phyloP scores from a whole-genome alignment of 2,329 filamentous ascomycete species.

The Curvularia sp. region DNA sequence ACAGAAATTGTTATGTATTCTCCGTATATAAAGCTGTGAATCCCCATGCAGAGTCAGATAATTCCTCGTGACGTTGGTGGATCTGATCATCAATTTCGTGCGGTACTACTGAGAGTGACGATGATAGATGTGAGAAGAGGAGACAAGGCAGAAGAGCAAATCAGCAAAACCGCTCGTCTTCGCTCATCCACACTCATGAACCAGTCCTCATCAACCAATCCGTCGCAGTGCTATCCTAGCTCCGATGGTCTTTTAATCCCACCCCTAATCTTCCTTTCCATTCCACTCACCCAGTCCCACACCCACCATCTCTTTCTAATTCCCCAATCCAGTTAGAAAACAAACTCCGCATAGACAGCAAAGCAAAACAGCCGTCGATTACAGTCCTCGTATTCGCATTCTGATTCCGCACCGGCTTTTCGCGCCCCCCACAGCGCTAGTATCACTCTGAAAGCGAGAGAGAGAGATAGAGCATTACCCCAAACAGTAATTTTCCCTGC shows the following conservation, averaged over 20 bases:
- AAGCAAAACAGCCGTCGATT: background rate
- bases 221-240: background rate
- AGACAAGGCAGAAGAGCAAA: background rate
- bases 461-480: background rate
- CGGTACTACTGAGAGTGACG: background rate
- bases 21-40: no score
- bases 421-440: no score
- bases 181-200: background rate
- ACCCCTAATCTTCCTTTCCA: background rate
- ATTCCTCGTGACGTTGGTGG: background rate
- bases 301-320: background rate
- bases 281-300: background rate
- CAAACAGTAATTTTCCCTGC: background rate
- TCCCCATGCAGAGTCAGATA: background rate
- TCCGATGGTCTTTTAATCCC: background rate
- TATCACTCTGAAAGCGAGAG: background rate
- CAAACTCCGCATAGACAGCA: background rate
- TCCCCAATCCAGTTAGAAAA: background rate
- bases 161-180: background rate
- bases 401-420: no score
- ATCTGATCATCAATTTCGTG: no score
- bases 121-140: background rate
- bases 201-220: background rate
- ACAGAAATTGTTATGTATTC: background rate
- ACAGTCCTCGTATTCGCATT: conserved; percentile 1